Conservation (phyloP, 495 filamentous ascomycete genomes). For the Podospora australis region DNA sequence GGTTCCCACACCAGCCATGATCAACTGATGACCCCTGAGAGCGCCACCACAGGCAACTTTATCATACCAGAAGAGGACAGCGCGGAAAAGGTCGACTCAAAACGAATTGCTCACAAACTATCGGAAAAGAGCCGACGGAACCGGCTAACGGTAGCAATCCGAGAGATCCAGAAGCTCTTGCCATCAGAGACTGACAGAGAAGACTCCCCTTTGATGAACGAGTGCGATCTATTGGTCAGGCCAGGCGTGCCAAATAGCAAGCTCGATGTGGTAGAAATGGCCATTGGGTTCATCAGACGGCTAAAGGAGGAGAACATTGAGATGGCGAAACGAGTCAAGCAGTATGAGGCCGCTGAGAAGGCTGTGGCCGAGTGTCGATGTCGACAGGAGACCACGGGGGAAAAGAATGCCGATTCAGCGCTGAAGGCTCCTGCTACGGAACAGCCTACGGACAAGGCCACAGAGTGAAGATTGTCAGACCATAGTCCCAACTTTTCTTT, state of each 20-base stretch:
- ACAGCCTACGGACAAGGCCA: too few relatives aligned
- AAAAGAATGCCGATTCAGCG: too few relatives aligned
- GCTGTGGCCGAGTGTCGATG: conserved; percentile 4
- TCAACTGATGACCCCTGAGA: neutral
- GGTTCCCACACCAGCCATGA: conserved; percentile 1
- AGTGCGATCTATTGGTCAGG: conserved; percentile 4
- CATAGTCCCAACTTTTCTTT: too few relatives aligned
- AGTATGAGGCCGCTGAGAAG: conserved; percentile 15
- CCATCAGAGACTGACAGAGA: conserved; percentile 8
- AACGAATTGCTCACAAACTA: conserved; percentile 28
- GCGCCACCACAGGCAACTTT: neutral
- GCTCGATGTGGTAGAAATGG: conserved; percentile 28
- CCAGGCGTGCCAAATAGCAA: conserved; percentile 22
- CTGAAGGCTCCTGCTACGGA: too few relatives aligned
- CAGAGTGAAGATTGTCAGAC: too few relatives aligned
- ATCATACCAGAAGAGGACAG: conserved; percentile 10
- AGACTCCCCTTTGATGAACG: neutral
- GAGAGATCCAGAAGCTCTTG: conserved; percentile 29
- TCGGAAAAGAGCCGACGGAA: conserved; percentile 29
- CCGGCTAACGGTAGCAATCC: conserved; percentile 24
- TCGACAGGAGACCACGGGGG: neutral
- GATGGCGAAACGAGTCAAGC: conserved; percentile 23
- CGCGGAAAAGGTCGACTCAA: conserved; percentile 15
- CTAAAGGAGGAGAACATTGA: conserved; percentile 20
- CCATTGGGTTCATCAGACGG: conserved; percentile 23